Base-by-base conservation (phyloP, 371 early-diverging fungal genomes). In the Haplosporangium sp. region DNA sequence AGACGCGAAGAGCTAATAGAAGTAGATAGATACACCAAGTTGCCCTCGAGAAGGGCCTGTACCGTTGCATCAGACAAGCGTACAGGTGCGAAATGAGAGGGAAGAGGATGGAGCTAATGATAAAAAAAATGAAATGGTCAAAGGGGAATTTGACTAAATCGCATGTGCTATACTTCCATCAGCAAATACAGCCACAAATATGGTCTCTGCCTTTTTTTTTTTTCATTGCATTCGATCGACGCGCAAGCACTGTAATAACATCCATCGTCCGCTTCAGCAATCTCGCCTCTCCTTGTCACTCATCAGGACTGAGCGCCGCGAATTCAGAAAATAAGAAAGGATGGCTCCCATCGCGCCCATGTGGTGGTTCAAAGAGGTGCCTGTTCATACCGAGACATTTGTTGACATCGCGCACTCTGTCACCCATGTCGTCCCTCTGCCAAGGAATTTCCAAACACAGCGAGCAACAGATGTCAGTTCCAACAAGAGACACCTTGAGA, bases 341-440 rank as follows among this genome's bases (percentile, higher is more conserved):
- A 70, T 71, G 71, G 60, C 77, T 5, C 65, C 67, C 54, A 43
- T 62, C 16, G 55, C 68, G n/a, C 77, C 77, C 50, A 64, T 79
- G 79, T 79, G 72, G 72, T 79, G 79, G 79, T 67, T 65, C 62
- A 79, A 79, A 41, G 79, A 79, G 57, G 79, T 79, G 21, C 79
- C 79, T 50, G 69, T 72, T 18, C 73, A 79, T 38, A 37, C 64
- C 7, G 73, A 79, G 55, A 59, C 73, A 9, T 79, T 79, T 68
- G 72, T 64, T 38, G 68, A 72, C 43, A 52, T 61, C 21, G 60
- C 52, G 12, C 53, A 58, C 21, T 50, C 68, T 16, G 53, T 68
- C 43, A 64, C 12, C 37, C 73, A 79, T 29, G 47, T 40, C 6
- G 68, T 79, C 0, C 67, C 77, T 16, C 61, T 23, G 23, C 68